These are phyloP conservation scores for Vigna radiata DNA, from an alignment of 306 rosid genomes.

Conservation along the genomic window DNA sequence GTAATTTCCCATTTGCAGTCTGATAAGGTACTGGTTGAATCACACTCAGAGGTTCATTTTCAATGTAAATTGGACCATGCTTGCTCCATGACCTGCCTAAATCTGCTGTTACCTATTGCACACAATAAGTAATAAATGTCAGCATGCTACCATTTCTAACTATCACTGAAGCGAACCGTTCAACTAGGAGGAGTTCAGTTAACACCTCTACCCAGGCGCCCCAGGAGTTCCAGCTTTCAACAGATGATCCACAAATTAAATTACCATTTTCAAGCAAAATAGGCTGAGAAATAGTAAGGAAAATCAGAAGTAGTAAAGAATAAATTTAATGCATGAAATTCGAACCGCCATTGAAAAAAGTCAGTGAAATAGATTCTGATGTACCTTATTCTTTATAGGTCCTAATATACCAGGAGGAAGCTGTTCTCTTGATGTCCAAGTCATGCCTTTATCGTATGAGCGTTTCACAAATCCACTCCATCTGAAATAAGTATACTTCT, in stretches of 20 bases:
- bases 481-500: conserved; percentile 51
- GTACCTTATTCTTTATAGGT: conserved; percentile 95
- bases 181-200: conserved; percentile 32
- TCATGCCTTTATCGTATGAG: conserved; percentile 78
- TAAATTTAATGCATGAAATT: conserved; percentile 2
- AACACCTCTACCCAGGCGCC: conserved; percentile 95
- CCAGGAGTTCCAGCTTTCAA: conserved; percentile 99
- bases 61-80: conserved; percentile 82
- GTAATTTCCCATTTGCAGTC: conserved; percentile 70
- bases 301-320: conserved; percentile 12
- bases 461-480: conserved; percentile 95
- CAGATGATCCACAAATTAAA: conserved; percentile 94
- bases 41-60: conserved; percentile 75
- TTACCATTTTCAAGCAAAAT: conserved; percentile 80
- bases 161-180: conserved; percentile 26
- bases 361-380: conserved; percentile 25
- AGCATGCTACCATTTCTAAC: conserved; percentile 39
- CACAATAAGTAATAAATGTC: conserved; percentile 41
- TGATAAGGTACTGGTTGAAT: conserved; percentile 95
- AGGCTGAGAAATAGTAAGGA: conserved; percentile 63
- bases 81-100: conserved; percentile 79
- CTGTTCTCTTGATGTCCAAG: conserved; percentile 88
- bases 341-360: conserved; percentile 23
- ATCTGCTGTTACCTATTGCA: conserved; percentile 71
- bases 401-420: conserved; percentile 99